phyloP scores from a whole-genome alignment of 208 protist genomes.

The Crithidia expoeki region DNA sequence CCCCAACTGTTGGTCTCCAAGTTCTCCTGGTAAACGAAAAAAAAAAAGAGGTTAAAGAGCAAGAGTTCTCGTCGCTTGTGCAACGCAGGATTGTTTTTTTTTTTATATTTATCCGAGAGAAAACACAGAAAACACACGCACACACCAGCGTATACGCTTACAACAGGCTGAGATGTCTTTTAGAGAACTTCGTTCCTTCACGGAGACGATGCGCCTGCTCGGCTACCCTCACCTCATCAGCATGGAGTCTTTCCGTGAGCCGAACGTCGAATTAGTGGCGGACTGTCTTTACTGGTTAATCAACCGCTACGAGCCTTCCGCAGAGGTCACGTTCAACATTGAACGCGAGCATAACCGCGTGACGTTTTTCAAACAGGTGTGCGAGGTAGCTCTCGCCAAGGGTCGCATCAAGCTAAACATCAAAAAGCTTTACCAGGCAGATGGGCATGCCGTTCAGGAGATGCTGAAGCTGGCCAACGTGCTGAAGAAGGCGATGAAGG shows the following conservation, averaged over 20 bases:
- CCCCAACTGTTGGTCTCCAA: too few species aligned
- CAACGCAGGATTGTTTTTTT: too few species aligned
- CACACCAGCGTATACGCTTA: not conserved
- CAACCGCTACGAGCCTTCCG: constrained; percentile 91
- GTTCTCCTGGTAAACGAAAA: too few species aligned
- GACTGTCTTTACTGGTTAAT: constrained; percentile 95
- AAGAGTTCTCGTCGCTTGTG: too few species aligned
- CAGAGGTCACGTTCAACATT: constrained; percentile 91
- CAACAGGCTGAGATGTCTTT: constrained; percentile 80
- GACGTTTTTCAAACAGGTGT: constrained; percentile 93
- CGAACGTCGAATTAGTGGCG: constrained; percentile 95
- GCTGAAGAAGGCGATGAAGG: constrained; percentile 88
- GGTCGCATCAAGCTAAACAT: constrained; percentile 94
- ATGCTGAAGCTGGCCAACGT: constrained; percentile 94
- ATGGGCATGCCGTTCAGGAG: constrained; percentile 96
- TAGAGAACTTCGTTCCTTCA: constrained; percentile 93
- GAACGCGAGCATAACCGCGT: constrained; percentile 91
- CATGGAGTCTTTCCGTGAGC: constrained; percentile 96
- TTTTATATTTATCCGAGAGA: too few species aligned
- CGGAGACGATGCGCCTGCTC: constrained; percentile 95
- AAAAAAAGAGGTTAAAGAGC: not conserved
- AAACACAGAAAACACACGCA: not conserved
- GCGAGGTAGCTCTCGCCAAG: constrained; percentile 81
- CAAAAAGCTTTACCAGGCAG: constrained; percentile 94
- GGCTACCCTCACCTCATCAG: constrained; percentile 96